Base-by-base conservation (phyloP, 805 yeast genomes). In the Schizosaccharomyces cryophilus region DNA sequence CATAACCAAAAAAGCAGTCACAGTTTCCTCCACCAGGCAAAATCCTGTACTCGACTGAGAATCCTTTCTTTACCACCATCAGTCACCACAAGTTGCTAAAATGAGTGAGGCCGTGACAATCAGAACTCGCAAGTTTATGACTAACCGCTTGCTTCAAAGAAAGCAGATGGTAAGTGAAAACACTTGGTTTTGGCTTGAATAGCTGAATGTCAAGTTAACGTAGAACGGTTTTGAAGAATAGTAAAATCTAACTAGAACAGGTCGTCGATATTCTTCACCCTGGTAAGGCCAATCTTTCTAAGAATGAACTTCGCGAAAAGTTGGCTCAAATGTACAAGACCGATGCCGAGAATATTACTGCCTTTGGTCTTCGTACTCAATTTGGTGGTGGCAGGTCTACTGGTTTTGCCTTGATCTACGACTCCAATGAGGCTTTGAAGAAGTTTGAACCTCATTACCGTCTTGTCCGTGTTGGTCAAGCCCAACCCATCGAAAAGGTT, bases 311-410 rank as follows among this genome's bases (percentile, higher is more conserved):
- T 78, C 87, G 97, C 77, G 97, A 85, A 77, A 85, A 81, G 77
- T 80, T 87, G 72, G 86, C 95, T 74, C 81, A 82, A 71, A 78
- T 81, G 72, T 87, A 87, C 93, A 85, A 85, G 81, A 79, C 88
- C 73, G 94, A 85, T 73, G 85, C 85, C 81, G 94, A 86, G 71
- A 84, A 90, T 72, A 89, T 87, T 67, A 89, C 97, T 68, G 98
- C 90, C 71, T 93, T 93, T 75, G 97, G 97, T 77, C 87, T 93
- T 95, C 86, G 95, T 83, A 93, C 97, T 73, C 94, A 87, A 79
- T 93, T 81, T 78, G 99, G 99, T 87, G 99, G 99, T 79, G 95
- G 96, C 74, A 90, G 87, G 80, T 87, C 98, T 68, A 84, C 96
- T 68, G 99, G 99, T 76, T 93, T 93, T 80, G 99, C 97, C 79